These are phyloP conservation scores for Pseudogymnoascus sp. DNA, from an alignment of 2,329 filamentous ascomycete genomes.

Conservation along the genomic window DNA sequence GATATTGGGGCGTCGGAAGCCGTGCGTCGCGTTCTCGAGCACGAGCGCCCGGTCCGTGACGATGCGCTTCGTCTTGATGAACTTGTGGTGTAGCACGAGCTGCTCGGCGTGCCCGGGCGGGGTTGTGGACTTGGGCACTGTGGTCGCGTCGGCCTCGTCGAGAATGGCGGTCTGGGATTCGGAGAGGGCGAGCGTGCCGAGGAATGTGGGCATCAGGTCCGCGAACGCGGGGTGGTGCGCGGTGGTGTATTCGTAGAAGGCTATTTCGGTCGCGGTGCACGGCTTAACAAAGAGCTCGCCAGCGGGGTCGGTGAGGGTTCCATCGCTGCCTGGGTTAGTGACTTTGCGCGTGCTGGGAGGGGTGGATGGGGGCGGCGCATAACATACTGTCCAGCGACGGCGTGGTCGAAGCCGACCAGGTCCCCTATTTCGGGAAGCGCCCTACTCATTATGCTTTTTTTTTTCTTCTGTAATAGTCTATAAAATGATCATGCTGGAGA, in stretches of 20 bases:
- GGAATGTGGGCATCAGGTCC: slow-evolving; percentile 74
- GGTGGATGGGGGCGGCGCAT: slow-evolving; percentile 10
- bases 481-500: slow-evolving; percentile 28
- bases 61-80: slow-evolving; percentile 42
- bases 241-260: slow-evolving; percentile 71
- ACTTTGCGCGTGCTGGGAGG: not conserved
- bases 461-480: slow-evolving; percentile 23
- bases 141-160: slow-evolving; percentile 39
- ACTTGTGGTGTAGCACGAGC: slow-evolving; percentile 1
- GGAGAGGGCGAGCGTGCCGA: slow-evolving; percentile 70
- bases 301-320: slow-evolving; percentile 75
- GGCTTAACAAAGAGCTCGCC: slow-evolving; percentile 91
- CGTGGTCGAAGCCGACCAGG: slow-evolving; percentile 63
- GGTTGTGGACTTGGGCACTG: slow-evolving; percentile 12
- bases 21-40: slow-evolving; percentile 73
- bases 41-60: slow-evolving; percentile 74
- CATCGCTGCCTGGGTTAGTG: slow-evolving; percentile 54
- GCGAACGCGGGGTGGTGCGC: slow-evolving; percentile 64
- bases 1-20: slow-evolving; percentile 80
- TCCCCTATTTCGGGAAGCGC: slow-evolving; percentile 50
- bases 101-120: slow-evolving; percentile 12
- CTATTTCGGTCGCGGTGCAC: slow-evolving; percentile 75
- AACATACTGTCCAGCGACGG: slow-evolving; percentile 78
- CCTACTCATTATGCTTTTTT: slow-evolving; percentile 31
- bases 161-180: slow-evolving; percentile 43